These are phyloP conservation scores for Rehmannia glutinosa DNA, from an alignment of 257 asterid genomes.

Conservation along the genomic window DNA sequence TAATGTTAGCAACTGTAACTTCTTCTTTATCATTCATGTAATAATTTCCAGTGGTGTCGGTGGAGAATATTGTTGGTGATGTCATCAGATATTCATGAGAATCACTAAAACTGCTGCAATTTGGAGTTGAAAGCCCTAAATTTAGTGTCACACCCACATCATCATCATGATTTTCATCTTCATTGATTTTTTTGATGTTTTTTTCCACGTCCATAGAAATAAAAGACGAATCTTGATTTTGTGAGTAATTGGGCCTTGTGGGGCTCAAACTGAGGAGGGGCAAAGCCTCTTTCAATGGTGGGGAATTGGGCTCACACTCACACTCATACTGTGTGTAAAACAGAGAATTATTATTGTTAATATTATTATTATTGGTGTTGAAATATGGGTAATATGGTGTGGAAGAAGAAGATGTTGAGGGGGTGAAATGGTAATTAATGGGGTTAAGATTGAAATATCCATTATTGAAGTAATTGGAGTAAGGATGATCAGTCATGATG, in stretches of 20 bases:
- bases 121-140: slow-evolving; percentile 53
- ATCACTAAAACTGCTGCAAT: not conserved
- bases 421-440: slow-evolving; percentile 20
- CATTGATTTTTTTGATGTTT: slow-evolving; percentile 1
- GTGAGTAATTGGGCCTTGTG: slow-evolving; percentile 16
- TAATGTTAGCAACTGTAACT: slow-evolving; percentile 27
- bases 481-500: slow-evolving; percentile 54
- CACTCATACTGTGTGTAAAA: not conserved
- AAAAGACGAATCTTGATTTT: slow-evolving; percentile 9
- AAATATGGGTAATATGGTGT: slow-evolving; percentile 8
- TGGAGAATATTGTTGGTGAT: slow-evolving; percentile 21
- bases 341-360: not conserved
- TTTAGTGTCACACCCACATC: slow-evolving; percentile 33
- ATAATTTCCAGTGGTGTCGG: not conserved
- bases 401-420: slow-evolving; percentile 9
- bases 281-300: slow-evolving; percentile 65
- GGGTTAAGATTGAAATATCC: slow-evolving; percentile 42
- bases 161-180: too few species aligned
- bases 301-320: slow-evolving; percentile 36
- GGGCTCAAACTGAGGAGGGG: slow-evolving; percentile 69
- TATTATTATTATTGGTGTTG: slow-evolving; percentile 21
- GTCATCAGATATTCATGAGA: slow-evolving; percentile 26
- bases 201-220: slow-evolving; percentile 38
- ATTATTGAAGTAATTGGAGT: slow-evolving; percentile 26
- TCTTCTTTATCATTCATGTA: slow-evolving; percentile 16